These are phyloP conservation scores for Dryas alaskensis DNA, from an alignment of 306 rosid genomes.

Conservation along the genomic window DNA sequence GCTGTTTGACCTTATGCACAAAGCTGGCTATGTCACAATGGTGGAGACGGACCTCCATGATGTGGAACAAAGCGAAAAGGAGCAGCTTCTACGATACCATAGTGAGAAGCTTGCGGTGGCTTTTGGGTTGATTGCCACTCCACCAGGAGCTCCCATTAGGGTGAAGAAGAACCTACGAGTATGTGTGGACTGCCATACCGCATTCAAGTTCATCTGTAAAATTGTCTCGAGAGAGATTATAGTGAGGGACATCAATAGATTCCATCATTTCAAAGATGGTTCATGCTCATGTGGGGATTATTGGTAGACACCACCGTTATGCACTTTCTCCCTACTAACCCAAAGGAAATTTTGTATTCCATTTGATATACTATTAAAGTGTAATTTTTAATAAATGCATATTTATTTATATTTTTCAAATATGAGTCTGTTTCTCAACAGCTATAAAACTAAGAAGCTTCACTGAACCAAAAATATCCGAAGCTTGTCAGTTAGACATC, in stretches of 20 bases:
- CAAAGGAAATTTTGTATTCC: slow-evolving; percentile 11
- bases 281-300: slow-evolving; percentile 90
- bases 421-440: background rate
- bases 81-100: slow-evolving; percentile 57
- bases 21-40: slow-evolving; percentile 76
- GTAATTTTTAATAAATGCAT: background rate
- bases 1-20: slow-evolving; percentile 47
- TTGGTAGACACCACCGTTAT: slow-evolving; percentile 38
- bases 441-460: background rate
- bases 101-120: slow-evolving; percentile 95
- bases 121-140: slow-evolving; percentile 70
- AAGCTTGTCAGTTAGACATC: too few relatives aligned
- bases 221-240: slow-evolving; percentile 70
- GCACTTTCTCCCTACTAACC: background rate
- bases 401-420: background rate
- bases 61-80: slow-evolving; percentile 65
- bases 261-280: slow-evolving; percentile 84
- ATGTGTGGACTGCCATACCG: slow-evolving; percentile 76
- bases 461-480: background rate
- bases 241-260: slow-evolving; percentile 75
- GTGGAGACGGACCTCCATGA: slow-evolving; percentile 77
- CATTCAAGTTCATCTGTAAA: slow-evolving; percentile 63
- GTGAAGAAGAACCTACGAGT: slow-evolving; percentile 88
- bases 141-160: slow-evolving; percentile 65
- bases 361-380: background rate